phyloP scores from a whole-genome alignment of 208 protist species.

The Leishmania martiniquensis region DNA sequence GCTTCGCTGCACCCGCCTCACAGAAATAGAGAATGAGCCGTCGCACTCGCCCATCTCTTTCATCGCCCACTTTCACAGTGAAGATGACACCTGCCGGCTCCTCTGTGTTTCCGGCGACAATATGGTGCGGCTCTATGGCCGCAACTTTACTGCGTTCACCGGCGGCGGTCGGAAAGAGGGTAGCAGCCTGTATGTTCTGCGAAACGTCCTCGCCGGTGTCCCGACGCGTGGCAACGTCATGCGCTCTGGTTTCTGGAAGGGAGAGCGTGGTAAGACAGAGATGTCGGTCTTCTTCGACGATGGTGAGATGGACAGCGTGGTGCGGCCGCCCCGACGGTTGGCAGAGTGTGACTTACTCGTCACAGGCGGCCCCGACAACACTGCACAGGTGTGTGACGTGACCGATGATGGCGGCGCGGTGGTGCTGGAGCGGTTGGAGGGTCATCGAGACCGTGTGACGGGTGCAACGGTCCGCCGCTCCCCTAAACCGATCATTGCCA shows the following conservation, averaged over 20 bases:
- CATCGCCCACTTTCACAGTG: conserved; percentile 60
- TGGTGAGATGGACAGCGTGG: conserved; percentile 79
- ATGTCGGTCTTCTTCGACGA: conserved; percentile 85
- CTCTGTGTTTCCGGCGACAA: conserved; percentile 81
- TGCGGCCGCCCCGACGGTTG: conserved; percentile 52
- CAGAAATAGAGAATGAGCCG: conserved; percentile 62
- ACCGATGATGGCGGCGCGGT: conserved; percentile 58
- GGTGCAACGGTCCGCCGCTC: conserved; percentile 70
- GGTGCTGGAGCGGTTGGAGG: conserved; percentile 78
- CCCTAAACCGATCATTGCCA: conserved; percentile 80
- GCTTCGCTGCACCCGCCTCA: conserved; percentile 35
- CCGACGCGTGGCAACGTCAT: conserved; percentile 62
- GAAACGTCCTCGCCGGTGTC: conserved; percentile 72
- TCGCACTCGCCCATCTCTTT: conserved; percentile 74
- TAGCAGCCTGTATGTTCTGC: conserved; percentile 58
- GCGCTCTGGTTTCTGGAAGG: conserved; percentile 79
- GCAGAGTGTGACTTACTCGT: conserved; percentile 84
- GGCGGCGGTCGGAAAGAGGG: conserved; percentile 23
- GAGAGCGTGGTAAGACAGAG: conserved; percentile 57
- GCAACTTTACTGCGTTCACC: conserved; percentile 47
- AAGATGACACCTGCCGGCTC: conserved; percentile 73
- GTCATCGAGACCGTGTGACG: conserved; percentile 86
- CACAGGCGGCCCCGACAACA: conserved; percentile 75
- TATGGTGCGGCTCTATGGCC: conserved; percentile 83
- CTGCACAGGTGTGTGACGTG: conserved; percentile 81